Evolutionary conservation across 2,329 filamentous ascomycete species (phyloP).

Genomic region (Colletotrichum orchidophilum): DNA sequence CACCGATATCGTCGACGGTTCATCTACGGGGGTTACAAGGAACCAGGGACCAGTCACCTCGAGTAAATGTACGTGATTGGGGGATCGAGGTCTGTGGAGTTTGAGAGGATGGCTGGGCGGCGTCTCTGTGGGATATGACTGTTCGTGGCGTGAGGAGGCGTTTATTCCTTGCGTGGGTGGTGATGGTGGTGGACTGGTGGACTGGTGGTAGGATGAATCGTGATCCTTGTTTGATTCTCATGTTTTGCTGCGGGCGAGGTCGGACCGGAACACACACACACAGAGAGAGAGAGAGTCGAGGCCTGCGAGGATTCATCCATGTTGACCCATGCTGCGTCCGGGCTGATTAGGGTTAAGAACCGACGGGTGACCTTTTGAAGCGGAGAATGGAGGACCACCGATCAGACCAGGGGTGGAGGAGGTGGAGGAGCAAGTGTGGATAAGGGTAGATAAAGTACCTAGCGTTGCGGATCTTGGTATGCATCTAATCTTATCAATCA

Average conservation of each 20-base stretch:
- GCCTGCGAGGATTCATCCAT: not conserved
- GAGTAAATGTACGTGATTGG: not conserved
- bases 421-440: not conserved
- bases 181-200: not conserved
- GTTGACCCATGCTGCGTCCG: not conserved
- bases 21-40: not conserved
- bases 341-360: not conserved
- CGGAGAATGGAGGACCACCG: not conserved
- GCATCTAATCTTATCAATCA: constrained; percentile 34
- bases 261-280: not conserved
- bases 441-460: not conserved
- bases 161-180: not conserved
- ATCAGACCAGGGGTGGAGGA: not conserved
- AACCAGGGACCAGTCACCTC: not conserved
- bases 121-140: constrained; percentile 16
- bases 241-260: constrained; percentile 7
- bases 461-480: constrained; percentile 12
- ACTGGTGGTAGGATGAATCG: not conserved
- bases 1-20: constrained; percentile 23
- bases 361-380: not conserved
- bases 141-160: constrained; percentile 25
- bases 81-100: not conserved
- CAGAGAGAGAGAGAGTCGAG: too few relatives aligned
- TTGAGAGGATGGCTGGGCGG: not conserved
- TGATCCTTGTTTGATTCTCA: not conserved